Evolutionary conservation across 805 yeast genomes (phyloP).

Genomic region (Barnettozyma salicaria): DNA sequence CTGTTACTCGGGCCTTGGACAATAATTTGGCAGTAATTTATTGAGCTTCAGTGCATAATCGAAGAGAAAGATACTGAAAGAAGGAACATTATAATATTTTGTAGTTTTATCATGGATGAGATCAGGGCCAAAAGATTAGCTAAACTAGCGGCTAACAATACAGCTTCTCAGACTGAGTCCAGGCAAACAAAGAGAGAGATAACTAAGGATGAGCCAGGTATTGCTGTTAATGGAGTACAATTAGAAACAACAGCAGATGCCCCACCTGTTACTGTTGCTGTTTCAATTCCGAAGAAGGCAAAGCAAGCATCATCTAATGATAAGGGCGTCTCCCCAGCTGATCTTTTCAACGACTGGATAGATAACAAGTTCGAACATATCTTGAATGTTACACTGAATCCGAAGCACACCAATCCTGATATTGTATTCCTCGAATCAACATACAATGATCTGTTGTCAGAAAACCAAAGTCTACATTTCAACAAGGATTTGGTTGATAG

Average conservation of each 20-base stretch:
- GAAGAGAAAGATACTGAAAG: neutral
- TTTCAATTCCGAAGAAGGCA: neutral
- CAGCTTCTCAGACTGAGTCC: neutral
- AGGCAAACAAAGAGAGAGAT: neutral
- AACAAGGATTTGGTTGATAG: conserved; percentile 35
- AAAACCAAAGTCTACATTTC: conserved; percentile 17
- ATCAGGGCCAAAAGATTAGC: conserved; percentile 33
- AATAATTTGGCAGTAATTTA: neutral
- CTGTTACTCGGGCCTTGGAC: too few species aligned
- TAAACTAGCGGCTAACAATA: conserved; percentile 10
- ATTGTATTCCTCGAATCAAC: conserved; percentile 20
- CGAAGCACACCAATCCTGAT: conserved; percentile 9
- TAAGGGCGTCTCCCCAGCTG: too few species aligned
- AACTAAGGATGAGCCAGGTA: neutral
- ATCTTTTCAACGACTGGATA: conserved; percentile 11
- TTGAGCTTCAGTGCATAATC: neutral
- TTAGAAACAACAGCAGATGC: conserved; percentile 1
- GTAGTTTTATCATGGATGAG: conserved; percentile 23
- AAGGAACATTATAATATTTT: neutral
- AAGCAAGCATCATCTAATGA: neutral
- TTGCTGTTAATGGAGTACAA: too few species aligned
- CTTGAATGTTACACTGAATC: conserved; percentile 20
- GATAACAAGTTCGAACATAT: conserved; percentile 13
- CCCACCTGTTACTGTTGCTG: neutral
- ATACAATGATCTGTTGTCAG: conserved; percentile 22